phyloP scores from a whole-genome alignment of 2,329 filamentous ascomycete species.

The Allantophomopsis lycopodina region DNA sequence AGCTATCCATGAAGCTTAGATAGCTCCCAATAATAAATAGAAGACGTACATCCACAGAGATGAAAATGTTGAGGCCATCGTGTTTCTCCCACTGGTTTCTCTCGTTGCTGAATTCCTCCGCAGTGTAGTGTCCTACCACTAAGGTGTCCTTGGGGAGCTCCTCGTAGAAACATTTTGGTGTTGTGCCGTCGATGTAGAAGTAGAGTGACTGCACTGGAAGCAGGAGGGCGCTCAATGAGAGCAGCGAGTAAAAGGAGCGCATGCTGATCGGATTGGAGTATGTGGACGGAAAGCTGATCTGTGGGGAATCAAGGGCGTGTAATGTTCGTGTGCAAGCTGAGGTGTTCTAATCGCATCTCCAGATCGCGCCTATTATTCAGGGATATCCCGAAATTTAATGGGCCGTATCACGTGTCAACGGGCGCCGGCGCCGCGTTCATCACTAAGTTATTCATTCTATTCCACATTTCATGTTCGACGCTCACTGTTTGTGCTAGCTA shows the following conservation, averaged over 20 bases:
- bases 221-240: slow-evolving; percentile 46
- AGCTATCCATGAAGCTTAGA: too few relatives aligned
- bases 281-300: too few relatives aligned
- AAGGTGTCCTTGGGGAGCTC: slow-evolving; percentile 95
- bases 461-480: too few relatives aligned
- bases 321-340: neutral
- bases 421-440: too few relatives aligned
- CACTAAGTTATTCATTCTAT: too few relatives aligned
- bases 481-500: too few relatives aligned
- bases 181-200: slow-evolving; percentile 83
- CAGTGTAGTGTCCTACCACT: slow-evolving; percentile 84
- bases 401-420: too few relatives aligned
- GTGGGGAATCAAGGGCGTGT: too few relatives aligned
- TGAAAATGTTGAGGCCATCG: slow-evolving; percentile 67
- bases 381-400: too few relatives aligned
- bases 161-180: slow-evolving; percentile 94
- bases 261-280: slow-evolving; percentile 21
- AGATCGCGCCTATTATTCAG: too few relatives aligned
- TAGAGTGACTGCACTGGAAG: slow-evolving; percentile 69
- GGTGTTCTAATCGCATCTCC: too few relatives aligned
- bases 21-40: neutral
- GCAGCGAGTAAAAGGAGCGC: slow-evolving; percentile 48
- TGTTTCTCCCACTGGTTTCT: slow-evolving; percentile 57
- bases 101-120: slow-evolving; percentile 70
- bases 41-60: slow-evolving; percentile 65